A percentile compares a stretch with the other conserved stretches of the same genome.
These are phyloP conservation scores for Starmerella kuoi DNA, from an alignment of 805 yeast genomes.

Conservation along the genomic window DNA sequence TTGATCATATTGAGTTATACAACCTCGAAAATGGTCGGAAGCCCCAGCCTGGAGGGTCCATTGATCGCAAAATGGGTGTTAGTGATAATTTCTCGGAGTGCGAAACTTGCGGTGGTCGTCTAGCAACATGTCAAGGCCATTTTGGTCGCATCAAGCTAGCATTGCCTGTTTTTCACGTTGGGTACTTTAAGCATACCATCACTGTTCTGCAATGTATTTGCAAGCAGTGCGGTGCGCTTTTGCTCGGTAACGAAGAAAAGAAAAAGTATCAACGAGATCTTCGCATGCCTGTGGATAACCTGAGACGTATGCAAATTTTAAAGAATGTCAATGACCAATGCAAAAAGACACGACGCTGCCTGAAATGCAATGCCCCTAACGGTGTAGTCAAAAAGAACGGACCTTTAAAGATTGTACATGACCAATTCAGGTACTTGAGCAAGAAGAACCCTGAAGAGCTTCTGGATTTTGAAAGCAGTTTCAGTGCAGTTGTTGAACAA, in stretches of 20 bases:
- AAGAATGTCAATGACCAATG: conserved; percentile 82
- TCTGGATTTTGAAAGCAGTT: conserved; percentile 73
- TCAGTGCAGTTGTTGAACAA: conserved; percentile 56
- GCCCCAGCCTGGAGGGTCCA: conserved; percentile 76
- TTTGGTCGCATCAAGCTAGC: conserved; percentile 92
- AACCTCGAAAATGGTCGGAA: conserved; percentile 80
- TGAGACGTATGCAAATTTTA: conserved; percentile 79
- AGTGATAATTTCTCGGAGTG: conserved; percentile 80
- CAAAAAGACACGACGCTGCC: conserved; percentile 84
- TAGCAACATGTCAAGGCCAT: conserved; percentile 96
- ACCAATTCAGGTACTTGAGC: conserved; percentile 90
- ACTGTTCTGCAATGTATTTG: conserved; percentile 83
- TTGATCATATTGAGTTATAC: conserved; percentile 78
- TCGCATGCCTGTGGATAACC: conserved; percentile 78
- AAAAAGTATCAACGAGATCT: conserved; percentile 63
- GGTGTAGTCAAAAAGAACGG: conserved; percentile 98
- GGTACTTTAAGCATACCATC: conserved; percentile 85
- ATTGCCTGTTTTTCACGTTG: conserved; percentile 93
- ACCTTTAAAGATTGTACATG: conserved; percentile 88
- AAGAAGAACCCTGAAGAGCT: conserved; percentile 80
- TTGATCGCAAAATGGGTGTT: conserved; percentile 89
- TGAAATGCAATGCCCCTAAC: conserved; percentile 64
- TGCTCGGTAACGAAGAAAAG: conserved; percentile 62
- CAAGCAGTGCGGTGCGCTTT: conserved; percentile 68
- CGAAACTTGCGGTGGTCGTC: conserved; percentile 77